A percentile compares a stretch with the other conserved stretches of the same genome.
These are phyloP conservation scores for Wallemia mellicola DNA, from an alignment of 1,284 basidiomycete genomes.

Conservation along the genomic window DNA sequence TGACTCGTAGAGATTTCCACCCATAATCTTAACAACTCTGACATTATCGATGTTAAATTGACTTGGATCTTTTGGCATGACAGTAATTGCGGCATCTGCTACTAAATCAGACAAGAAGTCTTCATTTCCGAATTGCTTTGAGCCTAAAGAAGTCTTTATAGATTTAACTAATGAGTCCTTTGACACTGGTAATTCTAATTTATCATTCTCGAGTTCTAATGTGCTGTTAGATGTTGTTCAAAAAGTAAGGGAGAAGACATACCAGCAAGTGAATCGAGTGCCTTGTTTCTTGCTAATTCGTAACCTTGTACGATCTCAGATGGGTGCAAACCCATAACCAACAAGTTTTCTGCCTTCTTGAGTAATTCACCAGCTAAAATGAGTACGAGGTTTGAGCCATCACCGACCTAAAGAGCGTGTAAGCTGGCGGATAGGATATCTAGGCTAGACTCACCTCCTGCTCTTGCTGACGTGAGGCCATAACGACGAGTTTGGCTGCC, in stretches of 20 bases:
- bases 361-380: constrained; percentile 87
- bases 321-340: constrained; percentile 89
- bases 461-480: constrained; percentile 93
- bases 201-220: constrained; percentile 15
- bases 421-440: not conserved
- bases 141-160: constrained; percentile 69
- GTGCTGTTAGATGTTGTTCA: constrained; percentile 5
- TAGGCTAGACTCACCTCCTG: constrained; percentile 31
- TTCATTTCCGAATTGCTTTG: constrained; percentile 90
- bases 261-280: constrained; percentile 71
- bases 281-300: constrained; percentile 68
- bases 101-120: constrained; percentile 54
- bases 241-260: constrained; percentile 21
- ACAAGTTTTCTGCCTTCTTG: constrained; percentile 70
- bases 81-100: constrained; percentile 63
- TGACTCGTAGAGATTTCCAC: constrained; percentile 52
- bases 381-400: constrained; percentile 79
- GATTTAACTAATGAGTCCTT: constrained; percentile 43
- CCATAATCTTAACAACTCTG: constrained; percentile 95
- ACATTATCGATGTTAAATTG: constrained; percentile 96
- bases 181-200: constrained; percentile 47
- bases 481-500: constrained; percentile 83
- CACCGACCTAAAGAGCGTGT: constrained; percentile 39
- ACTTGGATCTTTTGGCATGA: constrained; percentile 65
- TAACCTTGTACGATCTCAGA: constrained; percentile 70